These are phyloP conservation scores for Cryphonectria japonica DNA, from an alignment of 2,329 filamentous ascomycete species.

Conservation along the genomic window DNA sequence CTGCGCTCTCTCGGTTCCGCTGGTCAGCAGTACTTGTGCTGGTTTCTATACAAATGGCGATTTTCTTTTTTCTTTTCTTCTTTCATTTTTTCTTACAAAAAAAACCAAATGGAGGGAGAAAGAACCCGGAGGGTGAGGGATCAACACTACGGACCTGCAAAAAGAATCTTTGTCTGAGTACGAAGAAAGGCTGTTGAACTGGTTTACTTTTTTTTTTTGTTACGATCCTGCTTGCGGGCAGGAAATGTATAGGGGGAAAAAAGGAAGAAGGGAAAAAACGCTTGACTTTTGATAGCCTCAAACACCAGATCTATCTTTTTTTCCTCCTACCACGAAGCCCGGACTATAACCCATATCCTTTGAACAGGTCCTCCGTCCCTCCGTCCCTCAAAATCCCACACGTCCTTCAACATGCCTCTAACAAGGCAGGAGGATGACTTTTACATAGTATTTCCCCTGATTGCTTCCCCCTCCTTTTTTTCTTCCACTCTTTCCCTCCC, in stretches of 20 bases:
- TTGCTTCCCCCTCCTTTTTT: constrained; percentile 6
- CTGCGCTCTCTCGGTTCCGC: too few relatives aligned
- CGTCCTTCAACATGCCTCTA: background rate
- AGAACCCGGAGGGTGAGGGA: too few relatives aligned
- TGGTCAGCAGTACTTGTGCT: background rate
- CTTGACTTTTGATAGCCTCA: constrained; percentile 1
- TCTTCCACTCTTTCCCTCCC: background rate
- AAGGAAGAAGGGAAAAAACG: background rate
- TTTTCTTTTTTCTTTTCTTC: too few relatives aligned
- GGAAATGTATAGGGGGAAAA: background rate
- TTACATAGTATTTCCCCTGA: constrained; percentile 8
- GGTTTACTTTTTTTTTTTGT: background rate
- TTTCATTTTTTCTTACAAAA: too few relatives aligned
- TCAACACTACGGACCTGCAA: background rate
- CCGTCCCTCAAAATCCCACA: background rate
- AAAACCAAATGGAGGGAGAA: too few relatives aligned
- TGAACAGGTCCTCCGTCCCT: background rate
- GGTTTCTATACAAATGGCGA: background rate
- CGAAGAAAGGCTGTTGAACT: background rate
- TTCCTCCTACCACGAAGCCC: background rate
- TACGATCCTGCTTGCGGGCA: background rate
- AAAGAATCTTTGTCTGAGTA: background rate
- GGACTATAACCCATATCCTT: background rate
- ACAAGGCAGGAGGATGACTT: background rate
- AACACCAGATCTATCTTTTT: constrained; percentile 7